Base-by-base conservation (phyloP, 2,329 filamentous ascomycete species). In the Phyllosticta capitalensis region DNA sequence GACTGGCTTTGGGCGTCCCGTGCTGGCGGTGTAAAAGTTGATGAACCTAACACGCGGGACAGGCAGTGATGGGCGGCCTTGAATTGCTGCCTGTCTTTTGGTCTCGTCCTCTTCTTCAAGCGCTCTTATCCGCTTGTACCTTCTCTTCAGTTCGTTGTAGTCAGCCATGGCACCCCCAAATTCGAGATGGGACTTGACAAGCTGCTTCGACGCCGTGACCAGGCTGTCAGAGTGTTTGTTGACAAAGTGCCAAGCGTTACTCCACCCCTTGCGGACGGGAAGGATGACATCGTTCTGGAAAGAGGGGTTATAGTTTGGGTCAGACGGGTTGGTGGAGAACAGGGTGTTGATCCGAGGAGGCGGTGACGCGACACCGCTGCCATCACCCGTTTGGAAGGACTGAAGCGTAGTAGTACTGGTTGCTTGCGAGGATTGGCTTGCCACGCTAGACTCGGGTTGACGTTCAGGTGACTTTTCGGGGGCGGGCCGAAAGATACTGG, bases 21-120 rank as follows among this genome's bases (percentile, higher is more conserved):
- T 87, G 64, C 88, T 91, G n/a, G 88, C 82, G 1, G 91, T 95
- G 69, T 92, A 96, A 70, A 95, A 96, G 69, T 96, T 96, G 60
- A 90, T 79, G 67, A 96, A 96, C 17, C 90, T 81, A 10, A 94
- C 82, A 56, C 86, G 78, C 2, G 77, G 75, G 1, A 75, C 75
- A 63, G 62, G 67, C 1, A 26, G 26, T 20, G 53, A 22, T 17
- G 50, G 33, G 53, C 56, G 65, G 55, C 64, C 63, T n/a, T 64
- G 69, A 65, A 67, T 68, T 45, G 61, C 68, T 33, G 64, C 68
- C 64, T 59, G 69, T 61, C 67, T 65, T 59, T 56, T 71, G 51
- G 64, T 68, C 50, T 78, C 75, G 14, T 87, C 83, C 4, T 85
- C 76, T 67, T 89, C 85, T 68, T 95, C 90, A 9, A 95, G 75